A percentile compares a stretch with the other conserved stretches of the same genome.
phyloP scores from a whole-genome alignment of 2,329 filamentous ascomycete genomes.

The Cytospora paraplurivora region DNA sequence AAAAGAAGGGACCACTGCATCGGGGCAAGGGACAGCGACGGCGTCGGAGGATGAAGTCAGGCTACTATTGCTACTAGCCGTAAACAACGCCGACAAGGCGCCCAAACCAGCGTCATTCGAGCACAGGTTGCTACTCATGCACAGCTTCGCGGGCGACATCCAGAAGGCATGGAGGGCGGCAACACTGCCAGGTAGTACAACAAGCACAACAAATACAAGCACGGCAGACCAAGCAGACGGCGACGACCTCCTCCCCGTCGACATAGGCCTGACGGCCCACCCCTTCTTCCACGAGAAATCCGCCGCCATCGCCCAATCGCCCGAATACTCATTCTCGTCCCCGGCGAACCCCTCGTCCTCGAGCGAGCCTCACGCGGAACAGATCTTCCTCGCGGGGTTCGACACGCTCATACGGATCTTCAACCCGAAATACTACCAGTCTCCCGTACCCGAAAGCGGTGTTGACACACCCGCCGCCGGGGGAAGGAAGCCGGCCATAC shows the following conservation, averaged over 20 bases:
- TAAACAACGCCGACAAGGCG: conserved; percentile 67
- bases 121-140: conserved; percentile 71
- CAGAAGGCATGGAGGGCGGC: conserved; percentile 33
- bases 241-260: conserved; percentile 44
- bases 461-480: conserved; percentile 4
- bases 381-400: conserved; percentile 73
- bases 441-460: conserved; percentile 30
- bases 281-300: conserved; percentile 78
- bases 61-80: conserved; percentile 62
- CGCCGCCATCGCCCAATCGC: conserved; percentile 52
- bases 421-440: conserved; percentile 70
- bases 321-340: conserved; percentile 41
- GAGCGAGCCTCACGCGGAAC: conserved; percentile 40
- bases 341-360: neutral
- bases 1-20: conserved; percentile 12
- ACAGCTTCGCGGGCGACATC: conserved; percentile 63
- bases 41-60: conserved; percentile 35
- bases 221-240: neutral
- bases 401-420: conserved; percentile 76
- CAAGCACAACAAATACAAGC: neutral
- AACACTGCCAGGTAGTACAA: no score
- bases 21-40: neutral
- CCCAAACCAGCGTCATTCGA: conserved; percentile 69
- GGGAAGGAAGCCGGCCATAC: conserved; percentile 43
- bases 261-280: conserved; percentile 70